A percentile compares a stretch with the other conserved stretches of the same genome.
These are phyloP conservation scores for Roridomyces roridus DNA, from an alignment of 768 basidiomycete species.

Conservation along the genomic window DNA sequence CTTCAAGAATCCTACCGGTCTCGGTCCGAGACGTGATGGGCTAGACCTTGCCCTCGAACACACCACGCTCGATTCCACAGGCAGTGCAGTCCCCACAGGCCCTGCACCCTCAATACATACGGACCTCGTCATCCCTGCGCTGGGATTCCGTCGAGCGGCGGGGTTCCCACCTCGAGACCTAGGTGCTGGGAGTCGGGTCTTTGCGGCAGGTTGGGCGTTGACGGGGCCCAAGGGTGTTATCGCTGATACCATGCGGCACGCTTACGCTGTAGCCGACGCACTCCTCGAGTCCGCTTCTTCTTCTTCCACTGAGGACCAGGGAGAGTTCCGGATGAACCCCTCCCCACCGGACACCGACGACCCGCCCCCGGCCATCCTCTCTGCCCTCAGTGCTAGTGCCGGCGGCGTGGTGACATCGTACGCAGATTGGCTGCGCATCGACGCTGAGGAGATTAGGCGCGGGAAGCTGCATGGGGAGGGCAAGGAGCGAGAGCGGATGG, in stretches of 20 bases:
- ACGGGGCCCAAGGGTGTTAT: constrained; percentile 91
- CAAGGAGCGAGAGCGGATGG: constrained; percentile 82
- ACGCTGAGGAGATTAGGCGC: constrained; percentile 70
- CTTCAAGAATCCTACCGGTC: constrained; percentile 70
- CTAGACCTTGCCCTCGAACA: constrained; percentile 63
- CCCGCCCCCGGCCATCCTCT: constrained; percentile 52
- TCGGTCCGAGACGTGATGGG: constrained; percentile 34
- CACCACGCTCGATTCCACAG: constrained; percentile 59
- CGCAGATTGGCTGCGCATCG: constrained; percentile 75
- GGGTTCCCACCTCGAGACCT: constrained; percentile 10
- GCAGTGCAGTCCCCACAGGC: constrained; percentile 61
- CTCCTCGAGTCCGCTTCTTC: constrained; percentile 52
- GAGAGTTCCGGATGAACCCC: constrained; percentile 38
- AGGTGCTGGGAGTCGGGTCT: constrained; percentile 61
- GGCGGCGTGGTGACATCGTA: constrained; percentile 63
- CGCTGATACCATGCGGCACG: constrained; percentile 92
- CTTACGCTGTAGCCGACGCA: constrained; percentile 77
- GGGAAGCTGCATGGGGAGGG: constrained; percentile 59
- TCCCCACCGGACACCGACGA: constrained; percentile 53
- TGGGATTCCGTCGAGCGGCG: constrained; percentile 72
- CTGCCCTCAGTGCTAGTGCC: too few species aligned
- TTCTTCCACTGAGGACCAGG: not conserved
- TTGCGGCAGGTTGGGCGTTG: constrained; percentile 94
- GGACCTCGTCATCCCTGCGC: constrained; percentile 83
- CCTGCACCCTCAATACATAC: constrained; percentile 59